These are phyloP conservation scores for Camellia granthamiana DNA, from an alignment of 148 eudicot species.

Conservation along the genomic window DNA sequence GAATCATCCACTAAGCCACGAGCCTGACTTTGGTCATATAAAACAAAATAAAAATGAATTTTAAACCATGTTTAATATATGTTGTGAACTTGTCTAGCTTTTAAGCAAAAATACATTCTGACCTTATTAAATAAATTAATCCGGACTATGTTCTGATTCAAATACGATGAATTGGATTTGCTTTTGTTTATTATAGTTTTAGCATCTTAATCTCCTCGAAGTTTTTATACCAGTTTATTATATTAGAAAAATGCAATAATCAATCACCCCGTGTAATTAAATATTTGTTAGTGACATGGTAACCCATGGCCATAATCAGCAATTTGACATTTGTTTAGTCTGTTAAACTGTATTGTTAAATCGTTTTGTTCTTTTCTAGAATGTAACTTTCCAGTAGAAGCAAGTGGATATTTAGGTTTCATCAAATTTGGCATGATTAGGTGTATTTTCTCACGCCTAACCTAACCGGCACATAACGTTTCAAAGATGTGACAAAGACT, in stretches of 20 bases:
- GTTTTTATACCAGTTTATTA: background rate
- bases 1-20: background rate
- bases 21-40: background rate
- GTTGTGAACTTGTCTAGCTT: constrained; percentile 2
- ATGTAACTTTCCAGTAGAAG: background rate
- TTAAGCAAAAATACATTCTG: background rate
- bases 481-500: background rate
- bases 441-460: background rate
- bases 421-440: constrained; percentile 1
- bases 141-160: constrained; percentile 19
- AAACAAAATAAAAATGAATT: background rate
- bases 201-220: constrained; percentile 37
- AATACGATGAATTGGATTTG: constrained; percentile 1
- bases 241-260: background rate
- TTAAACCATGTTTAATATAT: background rate
- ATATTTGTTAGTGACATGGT: constrained; percentile 3
- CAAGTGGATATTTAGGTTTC: constrained; percentile 16
- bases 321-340: background rate
- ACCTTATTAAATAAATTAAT: background rate
- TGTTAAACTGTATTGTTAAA: background rate
- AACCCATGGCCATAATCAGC: constrained; percentile 16
- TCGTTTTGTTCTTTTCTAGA: background rate
- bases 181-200: constrained; percentile 10
- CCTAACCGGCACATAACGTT: background rate
- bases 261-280: background rate